Base-by-base conservation (phyloP, 331 rosid genomes). In the Saraca asoca region DNA sequence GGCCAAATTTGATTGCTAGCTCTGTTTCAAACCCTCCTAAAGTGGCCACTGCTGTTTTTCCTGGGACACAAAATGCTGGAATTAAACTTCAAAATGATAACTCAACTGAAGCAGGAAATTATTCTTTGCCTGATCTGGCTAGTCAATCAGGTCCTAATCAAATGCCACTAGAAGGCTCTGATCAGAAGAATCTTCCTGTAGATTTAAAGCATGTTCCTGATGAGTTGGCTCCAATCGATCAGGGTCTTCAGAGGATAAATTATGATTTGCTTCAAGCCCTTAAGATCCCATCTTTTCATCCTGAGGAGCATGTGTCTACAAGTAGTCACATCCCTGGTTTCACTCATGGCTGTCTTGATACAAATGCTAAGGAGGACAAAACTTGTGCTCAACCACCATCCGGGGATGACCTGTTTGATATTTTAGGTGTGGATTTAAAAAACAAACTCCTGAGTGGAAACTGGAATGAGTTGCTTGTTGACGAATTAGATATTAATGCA, bases 351-450 rank as follows among this genome's bases (percentile, higher is more conserved):
- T 41, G 49, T 60, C 54, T 45, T 59, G 44, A 41, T 16, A 8
- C 49, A 53, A 68, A 46, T 72, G 72, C 73, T 51, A 75, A 78
- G 50, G 62, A 66, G 12, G 71, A 77, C 51, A 70, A 70, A 74
- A 55, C 68, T 34, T 75, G 56, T 79, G 45, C 64, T 62, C 85
- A n/a, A 61, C 78, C 77, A 62, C 62, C 73, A 43, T 72, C 83
- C 10, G 87, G 85, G 24, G 95, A 83, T 63, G 91, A 87, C 77
- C 86, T 90, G 72, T 87, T 90, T 41, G 96, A 87, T 76, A 69
- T 81, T 76, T 81, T 94, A 69, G 99, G 97, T 33, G 75, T 75
- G 68, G 90, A 86, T 48, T 83, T 84, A 29, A 94, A 88, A 75
- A 83, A 73, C 66, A 79, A 80, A 66, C 81, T 84, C 13, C 83